Conservation (phyloP, 73 alveolate species). For the Durusdinium trenchii region DNA sequence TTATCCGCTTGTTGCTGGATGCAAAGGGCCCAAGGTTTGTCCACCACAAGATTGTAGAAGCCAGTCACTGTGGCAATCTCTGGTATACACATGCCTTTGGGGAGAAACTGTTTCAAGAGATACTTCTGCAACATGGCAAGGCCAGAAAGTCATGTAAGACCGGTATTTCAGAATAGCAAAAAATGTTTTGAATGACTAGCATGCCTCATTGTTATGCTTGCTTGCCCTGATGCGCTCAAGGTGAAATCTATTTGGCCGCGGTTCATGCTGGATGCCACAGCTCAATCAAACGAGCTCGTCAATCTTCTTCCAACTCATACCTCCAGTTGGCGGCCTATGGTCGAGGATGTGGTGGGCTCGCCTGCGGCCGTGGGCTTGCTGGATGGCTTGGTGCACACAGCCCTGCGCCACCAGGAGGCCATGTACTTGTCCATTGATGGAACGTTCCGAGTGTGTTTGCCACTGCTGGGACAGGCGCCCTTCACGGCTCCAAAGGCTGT, state of each 20-base stretch:
- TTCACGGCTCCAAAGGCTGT: background rate
- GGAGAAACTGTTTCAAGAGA: conserved; percentile 4
- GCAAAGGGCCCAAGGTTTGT: background rate
- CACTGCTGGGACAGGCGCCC: conserved; percentile 43
- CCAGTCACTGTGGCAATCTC: background rate
- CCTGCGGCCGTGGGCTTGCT: background rate
- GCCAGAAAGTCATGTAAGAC: background rate
- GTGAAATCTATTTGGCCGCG: conserved; percentile 52
- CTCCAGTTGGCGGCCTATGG: conserved; percentile 26
- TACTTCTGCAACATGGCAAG: conserved; percentile 24
- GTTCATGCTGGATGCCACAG: background rate
- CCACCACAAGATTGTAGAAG: background rate
- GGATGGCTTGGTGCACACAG: background rate
- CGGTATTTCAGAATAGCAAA: background rate
- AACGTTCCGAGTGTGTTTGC: background rate
- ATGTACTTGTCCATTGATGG: conserved; percentile 32
- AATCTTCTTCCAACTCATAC: conserved; percentile 8
- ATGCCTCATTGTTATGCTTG: background rate
- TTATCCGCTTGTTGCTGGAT: conserved; percentile 25
- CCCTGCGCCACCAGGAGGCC: background rate
- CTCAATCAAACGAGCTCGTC: background rate
- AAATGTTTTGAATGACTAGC: too few species aligned
- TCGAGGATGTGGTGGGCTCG: conserved; percentile 20
- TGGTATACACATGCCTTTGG: background rate
- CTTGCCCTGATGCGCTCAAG: background rate